Conservation (phyloP, 2,329 filamentous ascomycete genomes). For the Golovinomyces cichoracearum region DNA sequence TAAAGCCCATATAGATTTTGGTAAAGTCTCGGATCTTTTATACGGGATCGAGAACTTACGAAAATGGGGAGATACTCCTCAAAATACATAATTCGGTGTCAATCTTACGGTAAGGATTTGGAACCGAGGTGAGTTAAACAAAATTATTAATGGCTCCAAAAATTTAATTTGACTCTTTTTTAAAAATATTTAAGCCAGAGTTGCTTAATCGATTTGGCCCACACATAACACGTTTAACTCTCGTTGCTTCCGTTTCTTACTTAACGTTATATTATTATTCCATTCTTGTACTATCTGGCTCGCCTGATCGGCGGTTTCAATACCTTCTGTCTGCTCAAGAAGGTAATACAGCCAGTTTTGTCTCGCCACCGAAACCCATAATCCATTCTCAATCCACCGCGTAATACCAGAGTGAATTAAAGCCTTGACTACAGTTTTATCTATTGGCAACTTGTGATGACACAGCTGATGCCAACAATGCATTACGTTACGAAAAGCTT, state of each 20-base stretch:
- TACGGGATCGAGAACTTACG: constrained; percentile 16
- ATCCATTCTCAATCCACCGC: background rate
- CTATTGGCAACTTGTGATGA: background rate
- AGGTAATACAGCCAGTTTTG: background rate
- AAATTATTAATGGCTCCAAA: no score
- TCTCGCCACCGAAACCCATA: background rate
- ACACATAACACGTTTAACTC: constrained; percentile 1
- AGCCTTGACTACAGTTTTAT: background rate
- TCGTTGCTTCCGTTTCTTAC: background rate
- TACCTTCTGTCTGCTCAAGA: background rate
- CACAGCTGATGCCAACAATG: constrained; percentile 1
- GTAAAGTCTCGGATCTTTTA: constrained; percentile 17
- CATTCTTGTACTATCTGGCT: background rate
- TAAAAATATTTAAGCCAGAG: background rate
- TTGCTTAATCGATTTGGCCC: constrained; percentile 1
- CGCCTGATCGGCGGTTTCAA: background rate
- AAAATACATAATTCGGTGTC: no score
- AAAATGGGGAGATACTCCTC: constrained; percentile 10
- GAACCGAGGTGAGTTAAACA: no score
- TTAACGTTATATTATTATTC: background rate
- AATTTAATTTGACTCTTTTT: no score
- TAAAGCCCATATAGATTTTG: constrained; percentile 2
- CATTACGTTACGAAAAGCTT: constrained; percentile 1
- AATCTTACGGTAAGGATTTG: no score
- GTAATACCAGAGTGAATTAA: constrained; percentile 1